Conservation (phyloP, 192 early-diverging fungal species). For the Phlyctochytrium planicorne region DNA sequence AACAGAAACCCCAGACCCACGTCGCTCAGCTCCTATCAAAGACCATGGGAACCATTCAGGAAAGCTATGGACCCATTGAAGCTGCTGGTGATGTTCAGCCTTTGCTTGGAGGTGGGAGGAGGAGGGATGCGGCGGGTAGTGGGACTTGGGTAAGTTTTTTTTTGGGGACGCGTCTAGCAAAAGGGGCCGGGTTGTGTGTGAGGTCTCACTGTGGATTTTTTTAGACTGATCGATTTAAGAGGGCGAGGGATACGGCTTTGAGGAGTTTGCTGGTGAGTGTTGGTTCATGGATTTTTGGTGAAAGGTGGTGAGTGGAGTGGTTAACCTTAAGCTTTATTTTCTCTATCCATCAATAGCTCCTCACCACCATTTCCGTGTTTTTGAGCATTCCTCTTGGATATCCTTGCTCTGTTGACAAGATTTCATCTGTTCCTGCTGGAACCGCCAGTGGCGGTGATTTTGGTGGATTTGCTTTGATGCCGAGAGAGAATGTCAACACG, state of each 20-base stretch:
- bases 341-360: no score
- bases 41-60: background rate
- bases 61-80: background rate
- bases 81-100: background rate
- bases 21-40: background rate
- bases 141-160: background rate
- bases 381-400: background rate
- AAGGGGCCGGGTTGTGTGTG: no score
- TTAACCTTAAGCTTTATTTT: no score
- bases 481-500: no score
- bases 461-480: no score
- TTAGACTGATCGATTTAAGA: background rate
- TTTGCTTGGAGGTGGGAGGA: background rate
- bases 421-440: no score
- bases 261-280: background rate
- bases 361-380: background rate
- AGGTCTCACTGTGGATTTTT: no score
- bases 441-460: no score
- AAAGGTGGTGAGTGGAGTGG: no score
- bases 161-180: no score
- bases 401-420: no score
- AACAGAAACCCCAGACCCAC: background rate
- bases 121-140: background rate
- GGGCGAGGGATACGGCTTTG: background rate
- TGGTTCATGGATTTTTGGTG: background rate